Evolutionary conservation across 306 rosid species (phyloP).

Genomic region (Cucumis cinereus): DNA sequence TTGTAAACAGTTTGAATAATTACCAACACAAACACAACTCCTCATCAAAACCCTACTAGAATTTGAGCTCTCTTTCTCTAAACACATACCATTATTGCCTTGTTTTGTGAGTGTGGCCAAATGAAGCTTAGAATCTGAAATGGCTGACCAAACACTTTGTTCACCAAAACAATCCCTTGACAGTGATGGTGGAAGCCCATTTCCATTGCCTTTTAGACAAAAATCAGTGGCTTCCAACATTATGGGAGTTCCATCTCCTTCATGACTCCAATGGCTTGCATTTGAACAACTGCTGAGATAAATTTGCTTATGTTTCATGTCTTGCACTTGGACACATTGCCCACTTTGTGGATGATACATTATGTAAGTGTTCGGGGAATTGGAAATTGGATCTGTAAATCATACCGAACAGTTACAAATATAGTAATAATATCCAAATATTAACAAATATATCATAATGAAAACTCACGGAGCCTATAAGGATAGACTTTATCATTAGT

Average conservation of each 20-base stretch:
- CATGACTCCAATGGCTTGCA: conserved; percentile 20
- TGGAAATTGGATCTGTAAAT: conserved; percentile 29
- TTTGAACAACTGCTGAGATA: conserved; percentile 17
- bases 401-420: no score
- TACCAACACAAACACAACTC: conserved; percentile 25
- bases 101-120: conserved; percentile 14
- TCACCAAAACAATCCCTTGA: conserved; percentile 19
- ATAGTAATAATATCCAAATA: no score
- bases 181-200: conserved; percentile 18
- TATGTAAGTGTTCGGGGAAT: conserved; percentile 9
- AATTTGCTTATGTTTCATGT: conserved; percentile 5
- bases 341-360: conserved; percentile 39
- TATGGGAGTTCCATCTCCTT: conserved; percentile 23
- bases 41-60: conserved; percentile 22
- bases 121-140: conserved; percentile 27
- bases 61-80: conserved; percentile 17
- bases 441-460: no score
- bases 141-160: conserved; percentile 22
- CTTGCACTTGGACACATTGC: conserved; percentile 18
- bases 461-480: no score
- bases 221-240: not conserved
- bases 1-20: conserved; percentile 21
- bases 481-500: no score
- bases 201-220: conserved; percentile 23
- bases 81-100: conserved; percentile 14